phyloP scores from a whole-genome alignment of 345 rosid species.

The Rhodomyrtus tomentosa region DNA sequence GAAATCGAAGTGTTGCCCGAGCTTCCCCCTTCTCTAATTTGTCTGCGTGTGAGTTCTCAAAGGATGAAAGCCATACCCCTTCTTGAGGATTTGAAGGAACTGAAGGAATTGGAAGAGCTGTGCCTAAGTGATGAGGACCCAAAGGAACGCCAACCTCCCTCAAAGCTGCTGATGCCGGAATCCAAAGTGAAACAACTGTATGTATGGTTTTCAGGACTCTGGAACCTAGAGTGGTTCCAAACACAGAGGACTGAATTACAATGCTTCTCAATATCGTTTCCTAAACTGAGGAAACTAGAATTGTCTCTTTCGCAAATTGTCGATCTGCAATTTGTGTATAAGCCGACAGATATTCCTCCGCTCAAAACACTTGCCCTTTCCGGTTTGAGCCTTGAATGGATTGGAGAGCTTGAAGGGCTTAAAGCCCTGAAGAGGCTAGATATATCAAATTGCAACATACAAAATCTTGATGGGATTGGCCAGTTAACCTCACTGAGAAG shows the following conservation, averaged over 20 bases:
- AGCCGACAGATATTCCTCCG: neutral
- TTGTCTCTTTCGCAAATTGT: neutral
- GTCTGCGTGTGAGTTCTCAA: neutral
- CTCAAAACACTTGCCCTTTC: rapidly evolving
- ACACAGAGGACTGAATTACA: rapidly evolving
- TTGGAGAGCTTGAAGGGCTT: neutral
- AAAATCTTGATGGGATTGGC: neutral
- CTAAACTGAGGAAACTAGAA: neutral
- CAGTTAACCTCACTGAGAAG: neutral
- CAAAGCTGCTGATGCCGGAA: neutral
- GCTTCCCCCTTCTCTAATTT: neutral
- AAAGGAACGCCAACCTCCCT: rapidly evolving
- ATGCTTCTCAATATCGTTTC: neutral
- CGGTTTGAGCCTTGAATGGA: neutral
- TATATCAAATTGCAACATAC: neutral
- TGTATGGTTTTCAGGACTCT: too few species aligned
- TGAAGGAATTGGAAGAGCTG: neutral
- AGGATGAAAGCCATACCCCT: neutral
- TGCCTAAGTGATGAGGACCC: neutral
- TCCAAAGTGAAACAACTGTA: neutral
- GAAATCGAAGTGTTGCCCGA: neutral
- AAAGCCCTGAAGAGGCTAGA: neutral
- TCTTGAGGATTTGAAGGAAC: neutral
- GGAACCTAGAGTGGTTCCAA: too few species aligned
- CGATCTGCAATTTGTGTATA: neutral